phyloP scores from a whole-genome alignment of 1,284 basidiomycete species.

The Ganoderma meredithae region DNA sequence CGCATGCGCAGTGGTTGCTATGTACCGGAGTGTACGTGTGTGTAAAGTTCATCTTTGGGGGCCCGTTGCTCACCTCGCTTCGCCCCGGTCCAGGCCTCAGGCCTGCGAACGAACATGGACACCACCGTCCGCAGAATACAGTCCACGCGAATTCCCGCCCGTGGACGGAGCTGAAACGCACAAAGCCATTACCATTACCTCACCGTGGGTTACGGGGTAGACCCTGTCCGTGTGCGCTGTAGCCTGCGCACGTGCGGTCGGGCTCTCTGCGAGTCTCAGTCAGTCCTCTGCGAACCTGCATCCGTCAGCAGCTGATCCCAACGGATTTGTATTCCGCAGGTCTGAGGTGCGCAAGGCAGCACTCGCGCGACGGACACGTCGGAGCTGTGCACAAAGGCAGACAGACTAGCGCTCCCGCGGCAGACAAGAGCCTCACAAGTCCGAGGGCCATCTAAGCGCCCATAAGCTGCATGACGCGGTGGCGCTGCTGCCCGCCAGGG shows the following conservation, averaged over 20 bases:
- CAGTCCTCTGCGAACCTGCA: background rate
- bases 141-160: background rate
- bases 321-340: background rate
- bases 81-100: constrained; percentile 8
- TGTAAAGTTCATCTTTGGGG: constrained; percentile 29
- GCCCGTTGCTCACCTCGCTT: constrained; percentile 10
- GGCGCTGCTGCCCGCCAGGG: background rate
- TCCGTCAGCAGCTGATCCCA: background rate
- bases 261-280: background rate
- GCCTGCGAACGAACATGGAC: background rate
- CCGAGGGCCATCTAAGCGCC: background rate
- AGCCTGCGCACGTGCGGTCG: background rate
- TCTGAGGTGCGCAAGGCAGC: background rate
- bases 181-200: background rate
- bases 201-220: constrained; percentile 3
- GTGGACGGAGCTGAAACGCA: background rate
- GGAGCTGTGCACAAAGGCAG: background rate
- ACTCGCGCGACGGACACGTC: background rate
- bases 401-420: no score
- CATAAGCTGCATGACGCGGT: background rate
- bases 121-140: background rate
- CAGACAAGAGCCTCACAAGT: background rate
- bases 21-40: constrained; percentile 22
- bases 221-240: background rate
- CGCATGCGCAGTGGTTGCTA: constrained; percentile 19